phyloP scores from a whole-genome alignment of 1,284 basidiomycete species.

The Polyporus tsugae region DNA sequence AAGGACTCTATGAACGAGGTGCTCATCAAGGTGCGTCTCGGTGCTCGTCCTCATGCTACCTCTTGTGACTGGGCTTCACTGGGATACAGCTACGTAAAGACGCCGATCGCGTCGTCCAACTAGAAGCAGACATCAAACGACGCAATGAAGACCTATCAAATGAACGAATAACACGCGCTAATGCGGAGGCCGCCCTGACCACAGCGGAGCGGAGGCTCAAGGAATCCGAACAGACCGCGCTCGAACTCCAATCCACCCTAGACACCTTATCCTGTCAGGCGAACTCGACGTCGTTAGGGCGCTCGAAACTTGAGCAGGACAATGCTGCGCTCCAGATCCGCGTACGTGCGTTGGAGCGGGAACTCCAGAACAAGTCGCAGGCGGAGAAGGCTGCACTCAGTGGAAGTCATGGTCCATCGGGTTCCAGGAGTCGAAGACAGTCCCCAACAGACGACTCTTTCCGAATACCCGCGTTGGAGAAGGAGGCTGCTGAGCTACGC shows the following conservation, averaged over 20 bases:
- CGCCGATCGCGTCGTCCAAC: slow-evolving; percentile 59
- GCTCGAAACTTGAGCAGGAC: slow-evolving; percentile 60
- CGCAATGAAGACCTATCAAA: slow-evolving; percentile 62
- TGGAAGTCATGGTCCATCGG: slow-evolving; percentile 44
- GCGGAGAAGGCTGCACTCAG: slow-evolving; percentile 37
- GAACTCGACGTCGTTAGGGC: slow-evolving; percentile 51
- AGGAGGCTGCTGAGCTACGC: slow-evolving; percentile 58
- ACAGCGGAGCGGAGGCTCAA: slow-evolving; percentile 59
- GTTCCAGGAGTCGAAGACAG: slow-evolving; percentile 46
- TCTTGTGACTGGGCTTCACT: slow-evolving; percentile 4
- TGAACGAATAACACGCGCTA: slow-evolving; percentile 62
- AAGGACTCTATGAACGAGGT: slow-evolving; percentile 62
- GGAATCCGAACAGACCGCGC: slow-evolving; percentile 55
- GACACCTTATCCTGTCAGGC: slow-evolving; percentile 64
- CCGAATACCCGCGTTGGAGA: slow-evolving; percentile 58
- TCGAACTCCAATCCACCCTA: slow-evolving; percentile 66
- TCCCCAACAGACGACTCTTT: slow-evolving; percentile 57
- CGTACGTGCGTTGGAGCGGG: slow-evolving; percentile 33
- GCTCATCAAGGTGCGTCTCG: slow-evolving; percentile 60
- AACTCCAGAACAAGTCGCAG: slow-evolving; percentile 32
- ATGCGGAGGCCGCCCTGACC: slow-evolving; percentile 57
- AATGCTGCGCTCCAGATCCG: slow-evolving; percentile 57
- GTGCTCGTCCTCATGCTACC: slow-evolving; percentile 4
- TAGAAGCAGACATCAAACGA: slow-evolving; percentile 60
- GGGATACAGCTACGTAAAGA: slow-evolving; percentile 61